These are phyloP conservation scores for Toxicodendron radicans DNA, from an alignment of 345 rosid species.

Conservation along the genomic window DNA sequence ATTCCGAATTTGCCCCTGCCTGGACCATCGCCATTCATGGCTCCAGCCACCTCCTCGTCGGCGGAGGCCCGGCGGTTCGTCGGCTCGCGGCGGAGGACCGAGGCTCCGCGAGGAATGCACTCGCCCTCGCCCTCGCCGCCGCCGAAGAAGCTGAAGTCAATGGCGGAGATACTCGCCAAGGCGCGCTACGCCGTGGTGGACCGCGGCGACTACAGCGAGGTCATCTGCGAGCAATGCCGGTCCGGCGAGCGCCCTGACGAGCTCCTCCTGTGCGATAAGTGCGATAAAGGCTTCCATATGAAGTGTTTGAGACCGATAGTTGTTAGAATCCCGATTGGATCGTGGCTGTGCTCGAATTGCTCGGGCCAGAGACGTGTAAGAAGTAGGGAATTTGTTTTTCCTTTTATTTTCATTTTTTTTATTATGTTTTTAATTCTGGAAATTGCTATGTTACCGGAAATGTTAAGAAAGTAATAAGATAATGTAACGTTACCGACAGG, in stretches of 20 bases:
- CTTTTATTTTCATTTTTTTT: not conserved
- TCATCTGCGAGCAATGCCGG: constrained; percentile 70
- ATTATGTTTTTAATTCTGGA: not conserved
- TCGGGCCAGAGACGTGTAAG: constrained; percentile 71
- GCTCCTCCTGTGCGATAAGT: constrained; percentile 81
- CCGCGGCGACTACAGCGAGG: constrained; percentile 44
- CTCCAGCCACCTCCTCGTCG: constrained; percentile 38
- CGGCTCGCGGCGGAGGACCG: constrained; percentile 46
- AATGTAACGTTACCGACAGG: not conserved
- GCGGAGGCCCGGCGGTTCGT: constrained; percentile 40
- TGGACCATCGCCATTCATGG: constrained; percentile 16
- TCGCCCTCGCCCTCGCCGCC: constrained; percentile 40
- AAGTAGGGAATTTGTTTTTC: constrained; percentile 49
- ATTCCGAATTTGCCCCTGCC: not conserved
- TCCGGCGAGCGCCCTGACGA: constrained; percentile 68
- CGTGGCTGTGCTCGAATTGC: constrained; percentile 77
- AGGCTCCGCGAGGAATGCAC: constrained; percentile 41
- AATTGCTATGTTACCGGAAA: not conserved
- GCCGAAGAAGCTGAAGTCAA: constrained; percentile 50
- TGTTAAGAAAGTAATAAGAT: too few relatives aligned
- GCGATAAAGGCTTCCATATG: constrained; percentile 90
- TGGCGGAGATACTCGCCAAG: constrained; percentile 55
- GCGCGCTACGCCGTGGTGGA: constrained; percentile 46
- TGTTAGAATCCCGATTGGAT: constrained; percentile 72
- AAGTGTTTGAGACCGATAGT: constrained; percentile 84